These are phyloP conservation scores for Apiospora aurea DNA, from an alignment of 2,329 filamentous ascomycete species.

Conservation along the genomic window DNA sequence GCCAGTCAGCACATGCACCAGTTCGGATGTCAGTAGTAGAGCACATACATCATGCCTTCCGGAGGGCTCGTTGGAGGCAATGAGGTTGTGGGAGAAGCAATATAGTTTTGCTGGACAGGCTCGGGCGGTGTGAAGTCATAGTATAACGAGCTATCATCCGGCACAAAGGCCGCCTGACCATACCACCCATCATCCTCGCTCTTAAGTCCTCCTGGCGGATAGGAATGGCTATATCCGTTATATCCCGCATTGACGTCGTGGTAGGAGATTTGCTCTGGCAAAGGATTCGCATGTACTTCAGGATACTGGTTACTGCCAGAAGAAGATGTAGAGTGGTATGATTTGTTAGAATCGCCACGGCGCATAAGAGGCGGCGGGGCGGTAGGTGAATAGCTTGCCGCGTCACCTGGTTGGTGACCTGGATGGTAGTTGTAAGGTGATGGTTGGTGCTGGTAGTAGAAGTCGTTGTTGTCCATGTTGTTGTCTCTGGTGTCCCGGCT, in stretches of 20 bases:
- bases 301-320: conserved; percentile 2
- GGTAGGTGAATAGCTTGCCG: conserved; percentile 2
- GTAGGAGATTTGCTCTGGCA: not conserved
- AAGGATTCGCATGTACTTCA: not conserved
- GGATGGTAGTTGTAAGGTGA: not conserved
- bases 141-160: not conserved
- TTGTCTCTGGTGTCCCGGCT: not conserved
- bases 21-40: not conserved
- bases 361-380: conserved; percentile 10
- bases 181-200: conserved; percentile 6
- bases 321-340: conserved; percentile 1
- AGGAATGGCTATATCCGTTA: not conserved
- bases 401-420: not conserved
- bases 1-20: not conserved
- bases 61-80: not conserved
- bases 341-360: conserved; percentile 11
- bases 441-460: not conserved
- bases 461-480: conserved; percentile 8
- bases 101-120: not conserved
- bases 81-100: not conserved
- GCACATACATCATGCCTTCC: not conserved
- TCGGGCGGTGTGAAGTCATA: not conserved
- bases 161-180: not conserved
- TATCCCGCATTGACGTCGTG: not conserved
- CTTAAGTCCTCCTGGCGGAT: not conserved